These are phyloP conservation scores for Epichloe bromicola DNA, from an alignment of 2,329 filamentous ascomycete species.

Conservation along the genomic window DNA sequence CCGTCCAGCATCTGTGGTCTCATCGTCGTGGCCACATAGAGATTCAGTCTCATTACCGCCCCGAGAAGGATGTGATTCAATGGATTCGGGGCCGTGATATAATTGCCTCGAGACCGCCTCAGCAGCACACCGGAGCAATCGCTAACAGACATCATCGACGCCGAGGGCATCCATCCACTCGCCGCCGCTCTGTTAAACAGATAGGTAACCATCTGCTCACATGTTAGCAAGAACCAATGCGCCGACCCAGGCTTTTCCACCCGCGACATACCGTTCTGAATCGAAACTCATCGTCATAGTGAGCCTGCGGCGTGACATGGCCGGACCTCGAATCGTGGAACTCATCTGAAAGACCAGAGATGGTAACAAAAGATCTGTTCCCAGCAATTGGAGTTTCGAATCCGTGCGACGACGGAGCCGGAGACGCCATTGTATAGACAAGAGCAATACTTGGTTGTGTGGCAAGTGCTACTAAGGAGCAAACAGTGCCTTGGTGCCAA, in stretches of 20 bases:
- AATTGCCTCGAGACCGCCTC: conserved; percentile 25
- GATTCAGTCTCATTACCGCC: conserved; percentile 31
- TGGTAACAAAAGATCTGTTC: conserved; percentile 4
- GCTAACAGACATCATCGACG: conserved; percentile 7
- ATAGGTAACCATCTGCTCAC: conserved; percentile 18
- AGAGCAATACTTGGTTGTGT: not conserved
- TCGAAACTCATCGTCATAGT: conserved; percentile 18
- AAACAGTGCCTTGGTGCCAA: not conserved
- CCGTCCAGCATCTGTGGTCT: conserved; percentile 32
- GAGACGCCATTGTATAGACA: conserved; percentile 2
- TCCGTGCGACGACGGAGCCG: not conserved
- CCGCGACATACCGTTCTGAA: conserved; percentile 14
- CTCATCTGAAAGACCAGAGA: conserved; percentile 1
- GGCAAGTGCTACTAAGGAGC: not conserved
- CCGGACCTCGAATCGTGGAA: conserved; percentile 1
- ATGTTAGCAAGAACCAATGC: not conserved
- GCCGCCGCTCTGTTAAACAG: conserved; percentile 16
- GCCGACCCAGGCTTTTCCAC: not conserved
- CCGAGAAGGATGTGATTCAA: conserved; percentile 24
- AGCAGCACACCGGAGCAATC: conserved; percentile 24
- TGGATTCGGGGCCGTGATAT: conserved; percentile 26
- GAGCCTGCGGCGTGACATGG: not conserved
- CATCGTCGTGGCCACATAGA: conserved; percentile 35
- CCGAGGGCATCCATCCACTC: conserved; percentile 17
- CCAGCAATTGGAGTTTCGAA: conserved; percentile 1